phyloP scores from a whole-genome alignment of 441 rosid genomes.

The Erysimum cheiri region DNA sequence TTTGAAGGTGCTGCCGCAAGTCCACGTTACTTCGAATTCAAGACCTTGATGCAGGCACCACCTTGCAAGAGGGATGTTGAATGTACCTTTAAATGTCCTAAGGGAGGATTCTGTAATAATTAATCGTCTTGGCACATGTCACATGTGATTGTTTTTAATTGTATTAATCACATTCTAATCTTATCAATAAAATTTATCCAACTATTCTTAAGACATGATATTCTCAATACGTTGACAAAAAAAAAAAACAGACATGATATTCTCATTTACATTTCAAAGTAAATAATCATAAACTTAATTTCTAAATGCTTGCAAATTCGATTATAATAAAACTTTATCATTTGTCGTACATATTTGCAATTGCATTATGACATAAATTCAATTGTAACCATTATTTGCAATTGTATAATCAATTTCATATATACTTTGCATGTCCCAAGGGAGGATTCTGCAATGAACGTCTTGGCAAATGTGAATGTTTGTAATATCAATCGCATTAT shows the following conservation, averaged over 20 bases:
- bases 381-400: no score
- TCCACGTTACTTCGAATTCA: background rate
- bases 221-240: no score
- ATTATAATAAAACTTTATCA: no score
- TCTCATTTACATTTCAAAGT: no score
- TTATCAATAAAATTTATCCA: no score
- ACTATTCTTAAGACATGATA: no score
- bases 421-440: background rate
- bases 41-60: background rate
- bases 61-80: slow-evolving; percentile 23
- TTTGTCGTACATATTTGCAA: no score
- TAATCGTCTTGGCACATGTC: background rate
- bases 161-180: background rate
- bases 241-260: no score
- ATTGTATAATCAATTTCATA: no score
- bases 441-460: background rate
- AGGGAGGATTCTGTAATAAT: background rate
- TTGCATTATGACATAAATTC: no score
- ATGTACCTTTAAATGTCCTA: background rate
- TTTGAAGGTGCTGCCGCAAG: slow-evolving; percentile 1
- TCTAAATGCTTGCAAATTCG: no score
- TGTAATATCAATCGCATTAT: background rate
- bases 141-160: background rate
- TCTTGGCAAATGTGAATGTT: background rate
- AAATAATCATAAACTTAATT: no score